These are phyloP conservation scores for Xylaria palmicola DNA, from an alignment of 495 filamentous ascomycete genomes.

Conservation along the genomic window DNA sequence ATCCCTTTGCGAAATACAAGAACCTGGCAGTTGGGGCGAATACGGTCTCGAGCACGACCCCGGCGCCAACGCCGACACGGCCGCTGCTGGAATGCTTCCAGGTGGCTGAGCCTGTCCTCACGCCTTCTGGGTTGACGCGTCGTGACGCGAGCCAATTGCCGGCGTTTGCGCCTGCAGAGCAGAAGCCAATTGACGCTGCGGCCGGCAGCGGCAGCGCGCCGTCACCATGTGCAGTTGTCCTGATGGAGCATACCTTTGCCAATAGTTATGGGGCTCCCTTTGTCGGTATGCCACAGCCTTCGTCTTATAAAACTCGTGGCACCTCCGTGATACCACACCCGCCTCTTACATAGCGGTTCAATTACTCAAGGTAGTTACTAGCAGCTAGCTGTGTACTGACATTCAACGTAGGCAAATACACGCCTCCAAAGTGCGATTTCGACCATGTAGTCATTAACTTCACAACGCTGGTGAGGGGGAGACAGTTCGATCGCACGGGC, in stretches of 20 bases:
- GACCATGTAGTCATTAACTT: conserved; percentile 83
- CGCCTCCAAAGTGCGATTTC: conserved; percentile 72
- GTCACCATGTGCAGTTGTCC: conserved; percentile 13
- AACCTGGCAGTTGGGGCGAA: conserved; percentile 11
- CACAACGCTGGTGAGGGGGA: conserved; percentile 70
- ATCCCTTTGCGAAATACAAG: conserved; percentile 27
- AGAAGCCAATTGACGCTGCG: conserved; percentile 19
- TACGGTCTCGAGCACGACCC: conserved; percentile 5
- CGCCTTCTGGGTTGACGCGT: conserved; percentile 38
- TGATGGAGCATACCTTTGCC: conserved; percentile 77
- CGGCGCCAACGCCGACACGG: conserved; percentile 14
- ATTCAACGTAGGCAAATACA: conserved; percentile 59
- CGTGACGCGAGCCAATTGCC: conserved; percentile 35
- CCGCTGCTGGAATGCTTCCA: conserved; percentile 60
- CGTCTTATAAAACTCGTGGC: neutral
- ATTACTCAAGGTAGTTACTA: neutral
- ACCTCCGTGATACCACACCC: neutral
- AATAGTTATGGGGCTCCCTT: conserved; percentile 79
- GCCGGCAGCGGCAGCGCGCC: conserved; percentile 28
- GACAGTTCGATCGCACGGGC: conserved; percentile 80
- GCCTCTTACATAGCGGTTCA: neutral
- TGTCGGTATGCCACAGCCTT: conserved; percentile 55
- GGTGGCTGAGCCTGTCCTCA: conserved; percentile 64
- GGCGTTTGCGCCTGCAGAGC: conserved; percentile 8
- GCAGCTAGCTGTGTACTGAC: neutral